Conservation (phyloP, 2,329 filamentous ascomycete species). For the Leptographium procerum region DNA sequence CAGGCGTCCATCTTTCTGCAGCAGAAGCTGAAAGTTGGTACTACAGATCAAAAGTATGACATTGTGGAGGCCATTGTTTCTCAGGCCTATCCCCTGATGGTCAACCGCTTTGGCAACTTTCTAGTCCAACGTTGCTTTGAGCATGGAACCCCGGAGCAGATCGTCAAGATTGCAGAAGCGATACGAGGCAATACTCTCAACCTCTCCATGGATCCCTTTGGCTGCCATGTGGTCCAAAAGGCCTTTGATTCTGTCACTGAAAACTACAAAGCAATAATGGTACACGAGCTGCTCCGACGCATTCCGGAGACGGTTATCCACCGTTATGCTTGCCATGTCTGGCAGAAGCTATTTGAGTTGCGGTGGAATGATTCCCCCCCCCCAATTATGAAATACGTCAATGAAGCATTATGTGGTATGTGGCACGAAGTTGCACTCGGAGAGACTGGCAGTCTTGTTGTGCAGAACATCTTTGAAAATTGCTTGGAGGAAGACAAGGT, state of each 20-base stretch:
- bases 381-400: slow-evolving; percentile 98
- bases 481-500: slow-evolving; percentile 98
- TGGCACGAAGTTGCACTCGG: slow-evolving; percentile 97
- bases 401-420: slow-evolving; percentile 88
- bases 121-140: slow-evolving; percentile 98
- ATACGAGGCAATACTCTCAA: slow-evolving; percentile 90
- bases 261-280: slow-evolving; percentile 96
- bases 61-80: slow-evolving; percentile 94
- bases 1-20: slow-evolving; percentile 98
- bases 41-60: slow-evolving; percentile 88
- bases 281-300: slow-evolving; percentile 87
- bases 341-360: slow-evolving; percentile 98
- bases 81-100: slow-evolving; percentile 90
- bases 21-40: slow-evolving; percentile 96
- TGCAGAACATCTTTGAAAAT: slow-evolving; percentile 99
- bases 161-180: slow-evolving; percentile 85
- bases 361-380: slow-evolving; percentile 91
- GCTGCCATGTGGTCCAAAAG: slow-evolving; percentile 96
- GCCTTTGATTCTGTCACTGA: slow-evolving; percentile 96
- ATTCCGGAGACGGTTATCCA: slow-evolving; percentile 98
- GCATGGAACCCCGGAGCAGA: slow-evolving; percentile 88
- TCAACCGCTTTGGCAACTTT: slow-evolving; percentile 98
- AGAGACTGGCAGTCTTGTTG: slow-evolving; percentile 93
- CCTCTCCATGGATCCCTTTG: slow-evolving; percentile 96
- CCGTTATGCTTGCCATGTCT: slow-evolving; percentile 96